Evolutionary conservation across 169 alveolate genomes (phyloP).

Genomic region (Plasmodium blacklocki): DNA sequence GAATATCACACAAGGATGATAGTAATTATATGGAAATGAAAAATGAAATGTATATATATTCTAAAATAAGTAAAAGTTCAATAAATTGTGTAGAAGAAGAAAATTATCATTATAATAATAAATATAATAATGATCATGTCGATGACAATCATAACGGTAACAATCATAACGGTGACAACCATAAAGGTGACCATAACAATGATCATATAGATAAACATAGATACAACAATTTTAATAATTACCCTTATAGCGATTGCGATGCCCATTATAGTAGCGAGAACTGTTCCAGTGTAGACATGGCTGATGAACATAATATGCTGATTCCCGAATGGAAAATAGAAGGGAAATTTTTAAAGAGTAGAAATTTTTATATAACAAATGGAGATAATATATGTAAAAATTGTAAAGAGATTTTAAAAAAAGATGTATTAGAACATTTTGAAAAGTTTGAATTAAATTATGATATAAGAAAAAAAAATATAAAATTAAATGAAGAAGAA

Average conservation of each 20-base stretch:
- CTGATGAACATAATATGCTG: background rate
- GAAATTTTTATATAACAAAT: constrained; percentile 25
- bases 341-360: constrained; percentile 17
- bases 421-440: constrained; percentile 30
- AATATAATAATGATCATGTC: no score
- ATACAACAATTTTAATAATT: background rate
- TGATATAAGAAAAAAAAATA: constrained; percentile 45
- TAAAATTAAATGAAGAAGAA: constrained; percentile 24
- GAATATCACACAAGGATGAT: no score
- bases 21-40: no score
- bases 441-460: constrained; percentile 63
- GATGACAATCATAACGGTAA: no score
- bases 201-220: background rate
- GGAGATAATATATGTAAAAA: constrained; percentile 36
- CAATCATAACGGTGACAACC: background rate
- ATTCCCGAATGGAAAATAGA: constrained; percentile 29
- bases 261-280: background rate
- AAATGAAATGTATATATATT: no score
- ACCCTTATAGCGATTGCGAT: background rate
- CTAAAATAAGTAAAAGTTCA: no score
- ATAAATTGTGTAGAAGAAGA: no score
- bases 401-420: constrained; percentile 28
- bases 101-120: no score
- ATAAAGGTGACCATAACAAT: background rate
- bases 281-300: background rate